These are phyloP conservation scores for Mimosa bimucronata DNA, from an alignment of 306 rosid species.

Conservation along the genomic window DNA sequence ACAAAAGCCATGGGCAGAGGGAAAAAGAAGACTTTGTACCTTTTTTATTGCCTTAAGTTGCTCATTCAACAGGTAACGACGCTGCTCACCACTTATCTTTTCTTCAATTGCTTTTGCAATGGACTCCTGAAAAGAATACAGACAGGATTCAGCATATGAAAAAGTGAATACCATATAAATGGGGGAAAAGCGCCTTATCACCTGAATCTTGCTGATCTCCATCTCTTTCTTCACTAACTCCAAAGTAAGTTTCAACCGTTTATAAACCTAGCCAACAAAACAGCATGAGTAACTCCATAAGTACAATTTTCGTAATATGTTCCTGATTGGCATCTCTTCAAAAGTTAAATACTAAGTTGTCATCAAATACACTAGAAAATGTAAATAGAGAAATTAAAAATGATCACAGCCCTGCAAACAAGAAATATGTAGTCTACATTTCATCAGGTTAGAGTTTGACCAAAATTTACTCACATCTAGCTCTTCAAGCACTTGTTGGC, in stretches of 20 bases:
- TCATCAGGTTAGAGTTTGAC: slow-evolving; percentile 16
- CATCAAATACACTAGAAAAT: neutral
- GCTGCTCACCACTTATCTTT: slow-evolving; percentile 97
- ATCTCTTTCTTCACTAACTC: slow-evolving; percentile 98
- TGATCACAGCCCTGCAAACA: neutral
- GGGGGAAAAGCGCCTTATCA: slow-evolving; percentile 34
- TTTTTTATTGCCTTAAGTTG: slow-evolving; percentile 99
- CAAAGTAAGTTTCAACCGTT: slow-evolving; percentile 86
- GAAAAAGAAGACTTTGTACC: slow-evolving; percentile 46
- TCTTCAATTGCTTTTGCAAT: slow-evolving; percentile 99
- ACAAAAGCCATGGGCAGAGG: neutral
- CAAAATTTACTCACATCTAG: slow-evolving; percentile 75
- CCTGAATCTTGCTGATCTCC: slow-evolving; percentile 99
- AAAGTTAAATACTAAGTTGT: slow-evolving; percentile 4
- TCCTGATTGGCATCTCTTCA: slow-evolving; percentile 13
- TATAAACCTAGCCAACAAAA: slow-evolving; percentile 67
- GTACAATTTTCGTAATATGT: slow-evolving; percentile 18
- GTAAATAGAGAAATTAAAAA: slow-evolving; percentile 30
- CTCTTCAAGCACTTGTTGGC: slow-evolving; percentile 98
- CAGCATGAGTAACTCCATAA: slow-evolving; percentile 27
- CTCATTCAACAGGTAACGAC: slow-evolving; percentile 92
- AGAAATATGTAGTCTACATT: slow-evolving; percentile 18
- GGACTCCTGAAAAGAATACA: slow-evolving; percentile 68
- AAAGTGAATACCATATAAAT: slow-evolving; percentile 16
- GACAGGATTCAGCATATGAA: slow-evolving; percentile 29